Percentiles rank a stretch among this genome's conserved stretches.
Conservation (phyloP, 2,329 filamentous ascomycete genomes). For the Plectosphaerella sp. region DNA sequence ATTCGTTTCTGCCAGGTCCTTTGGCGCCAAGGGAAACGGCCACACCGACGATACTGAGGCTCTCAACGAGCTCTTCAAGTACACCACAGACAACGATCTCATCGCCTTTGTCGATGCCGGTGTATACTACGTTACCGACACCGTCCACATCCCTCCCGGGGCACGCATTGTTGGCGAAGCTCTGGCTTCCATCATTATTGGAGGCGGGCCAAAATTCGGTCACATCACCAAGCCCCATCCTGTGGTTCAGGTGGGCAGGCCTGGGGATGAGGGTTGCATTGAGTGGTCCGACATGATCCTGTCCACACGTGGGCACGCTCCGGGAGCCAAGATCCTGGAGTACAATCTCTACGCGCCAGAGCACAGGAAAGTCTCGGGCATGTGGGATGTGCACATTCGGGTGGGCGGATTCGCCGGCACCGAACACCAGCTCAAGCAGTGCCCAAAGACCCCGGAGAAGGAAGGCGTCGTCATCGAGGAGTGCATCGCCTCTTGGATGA, state of each 20-base stretch:
- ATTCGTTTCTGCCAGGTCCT: constrained; percentile 65
- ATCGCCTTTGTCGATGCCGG: constrained; percentile 60
- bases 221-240: constrained; percentile 55
- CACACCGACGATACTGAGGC: constrained; percentile 68
- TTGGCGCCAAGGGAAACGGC: constrained; percentile 70
- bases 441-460: constrained; percentile 41
- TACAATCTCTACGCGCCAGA: constrained; percentile 62
- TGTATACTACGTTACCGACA: constrained; percentile 55
- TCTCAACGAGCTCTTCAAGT: constrained; percentile 61
- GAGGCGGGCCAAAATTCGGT: constrained; percentile 50
- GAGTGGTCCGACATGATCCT: constrained; percentile 72
- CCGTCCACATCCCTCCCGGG: constrained; percentile 42
- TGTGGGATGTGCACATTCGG: constrained; percentile 77
- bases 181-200: constrained; percentile 48
- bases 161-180: constrained; percentile 58
- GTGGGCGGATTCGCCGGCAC: constrained; percentile 70
- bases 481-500: constrained; percentile 38
- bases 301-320: constrained; percentile 60
- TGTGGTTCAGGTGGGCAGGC: constrained; percentile 61
- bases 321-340: constrained; percentile 67
- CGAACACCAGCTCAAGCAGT: constrained; percentile 58
- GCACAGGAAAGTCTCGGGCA: constrained; percentile 34
- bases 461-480: constrained; percentile 9
- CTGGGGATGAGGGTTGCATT: constrained; percentile 59
- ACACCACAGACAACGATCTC: constrained; percentile 44